Conservation (phyloP, 23 red algal species). For the Gracilaria domingensis region DNA sequence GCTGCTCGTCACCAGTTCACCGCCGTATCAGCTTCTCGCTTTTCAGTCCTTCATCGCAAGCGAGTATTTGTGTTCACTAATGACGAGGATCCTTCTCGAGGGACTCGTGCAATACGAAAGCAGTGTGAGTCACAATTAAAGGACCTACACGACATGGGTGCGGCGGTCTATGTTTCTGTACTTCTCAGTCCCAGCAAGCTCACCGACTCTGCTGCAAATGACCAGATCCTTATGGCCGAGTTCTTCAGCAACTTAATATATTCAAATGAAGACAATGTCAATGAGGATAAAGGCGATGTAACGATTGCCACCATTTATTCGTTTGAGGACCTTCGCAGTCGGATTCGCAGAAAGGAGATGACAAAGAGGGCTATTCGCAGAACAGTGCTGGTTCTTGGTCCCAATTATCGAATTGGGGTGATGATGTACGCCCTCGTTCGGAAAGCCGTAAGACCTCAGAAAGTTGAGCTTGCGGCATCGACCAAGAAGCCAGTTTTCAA, state of each 20-base stretch:
- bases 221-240: not conserved
- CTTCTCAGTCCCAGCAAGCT: conserved; percentile 36
- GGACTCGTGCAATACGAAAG: conserved; percentile 30
- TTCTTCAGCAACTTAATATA: conserved; percentile 63
- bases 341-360: conserved; percentile 44
- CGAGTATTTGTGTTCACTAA: conserved; percentile 72
- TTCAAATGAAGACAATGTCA: conserved; percentile 25
- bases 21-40: conserved; percentile 29
- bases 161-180: conserved; percentile 23
- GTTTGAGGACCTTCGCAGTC: conserved; percentile 41
- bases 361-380: conserved; percentile 40
- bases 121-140: conserved; percentile 28
- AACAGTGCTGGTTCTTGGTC: conserved; percentile 35
- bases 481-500: conserved; percentile 64
- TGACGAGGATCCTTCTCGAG: conserved; percentile 60
- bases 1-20: conserved; percentile 65
- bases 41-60: conserved; percentile 59
- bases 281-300: conserved; percentile 12
- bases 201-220: not conserved
- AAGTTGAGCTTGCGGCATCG: conserved; percentile 20
- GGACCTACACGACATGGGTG: conserved; percentile 63
- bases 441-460: conserved; percentile 13
- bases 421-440: conserved; percentile 55
- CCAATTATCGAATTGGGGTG: conserved; percentile 52
- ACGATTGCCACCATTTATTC: conserved; percentile 41